Evolutionary conservation across 2,329 filamentous ascomycete genomes (phyloP), one percentile per base, ranked within the genome.

Genomic region (Scortechinia acanthostroma): DNA sequence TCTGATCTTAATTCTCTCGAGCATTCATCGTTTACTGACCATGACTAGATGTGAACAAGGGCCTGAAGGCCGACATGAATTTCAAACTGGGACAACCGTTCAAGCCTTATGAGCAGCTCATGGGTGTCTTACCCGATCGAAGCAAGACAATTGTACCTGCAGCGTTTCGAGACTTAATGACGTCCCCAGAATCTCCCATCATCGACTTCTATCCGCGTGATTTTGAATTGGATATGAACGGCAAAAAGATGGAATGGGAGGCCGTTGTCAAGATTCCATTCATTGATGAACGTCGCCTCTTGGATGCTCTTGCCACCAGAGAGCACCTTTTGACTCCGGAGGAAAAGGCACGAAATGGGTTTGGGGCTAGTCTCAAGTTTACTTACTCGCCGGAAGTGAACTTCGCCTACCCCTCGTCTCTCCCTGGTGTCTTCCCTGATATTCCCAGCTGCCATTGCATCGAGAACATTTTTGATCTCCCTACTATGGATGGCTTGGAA

Each of bases 241-340:
- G 93, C 48, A 98, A 98, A 71, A 98, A 95, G 69, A 94, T 95
- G 86, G 94, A 98, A 51, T 98, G 93, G 93, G 93, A 98, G 61
- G 93, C 93, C 21, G 91, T 98, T 28, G 90, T 98, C 51, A 98
- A 97, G 65, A 98, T 98, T 57, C 93, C 93, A 0, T 98, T 98
- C 65, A 98, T 98, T 51, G 89, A 98, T 47, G 91, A 98, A 62
- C 80, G 85, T 55, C 80, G 93, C 21, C 71, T 98, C 2, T 72
- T 98, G 46, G 68, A 73, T 28, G 93, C 91, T 4, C 96, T 98
- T 87, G 83, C 76, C 15, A 83, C 90, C 4, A 90, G 85, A 60
- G 91, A 97, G 51, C 70, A 83, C 35, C 66, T 86, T 2, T 72
- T 98, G n/a, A 80, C 80, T 2, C 75, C 83, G 2, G 88, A 85